These are phyloP conservation scores for Clathrospora elynae DNA, from an alignment of 2,329 filamentous ascomycete species.

Conservation along the genomic window DNA sequence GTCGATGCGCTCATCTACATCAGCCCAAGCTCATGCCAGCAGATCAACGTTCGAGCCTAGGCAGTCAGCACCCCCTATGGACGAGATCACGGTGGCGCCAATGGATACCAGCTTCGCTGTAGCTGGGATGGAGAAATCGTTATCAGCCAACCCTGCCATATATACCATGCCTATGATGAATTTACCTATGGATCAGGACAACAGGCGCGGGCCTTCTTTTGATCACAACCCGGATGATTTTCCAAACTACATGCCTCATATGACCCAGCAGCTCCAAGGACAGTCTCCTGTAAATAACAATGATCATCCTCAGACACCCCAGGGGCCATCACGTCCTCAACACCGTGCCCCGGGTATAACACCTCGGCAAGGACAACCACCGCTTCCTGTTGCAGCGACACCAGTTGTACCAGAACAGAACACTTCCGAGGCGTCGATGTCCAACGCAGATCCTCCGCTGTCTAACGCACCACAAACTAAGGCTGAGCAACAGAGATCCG, in stretches of 20 bases:
- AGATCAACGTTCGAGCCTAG: conserved; percentile 32
- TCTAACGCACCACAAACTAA: conserved; percentile 36
- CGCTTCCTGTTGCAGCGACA: background rate
- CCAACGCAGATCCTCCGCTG: background rate
- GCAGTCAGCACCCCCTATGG: conserved; percentile 7
- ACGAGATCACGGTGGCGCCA: conserved; percentile 25
- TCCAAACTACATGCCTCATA: background rate
- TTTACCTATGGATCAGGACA: conserved; percentile 29
- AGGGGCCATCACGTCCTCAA: background rate
- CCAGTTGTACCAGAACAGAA: background rate
- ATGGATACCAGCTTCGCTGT: conserved; percentile 36
- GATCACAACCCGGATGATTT: conserved; percentile 8
- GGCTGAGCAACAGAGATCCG: conserved; percentile 35
- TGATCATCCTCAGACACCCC: conserved; percentile 11
- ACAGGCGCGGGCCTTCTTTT: conserved; percentile 23
- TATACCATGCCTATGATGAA: conserved; percentile 28
- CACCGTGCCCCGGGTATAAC: conserved; percentile 1
- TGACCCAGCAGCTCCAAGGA: background rate
- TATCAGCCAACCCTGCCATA: conserved; percentile 21
- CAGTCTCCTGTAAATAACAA: background rate
- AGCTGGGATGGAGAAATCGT: conserved; percentile 37
- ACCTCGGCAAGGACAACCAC: background rate
- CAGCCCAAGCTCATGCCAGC: conserved; percentile 18
- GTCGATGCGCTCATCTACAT: background rate
- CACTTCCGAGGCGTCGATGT: background rate